Evolutionary conservation across 768 basidiomycete species (phyloP).

Genomic region (Russula sp.): DNA sequence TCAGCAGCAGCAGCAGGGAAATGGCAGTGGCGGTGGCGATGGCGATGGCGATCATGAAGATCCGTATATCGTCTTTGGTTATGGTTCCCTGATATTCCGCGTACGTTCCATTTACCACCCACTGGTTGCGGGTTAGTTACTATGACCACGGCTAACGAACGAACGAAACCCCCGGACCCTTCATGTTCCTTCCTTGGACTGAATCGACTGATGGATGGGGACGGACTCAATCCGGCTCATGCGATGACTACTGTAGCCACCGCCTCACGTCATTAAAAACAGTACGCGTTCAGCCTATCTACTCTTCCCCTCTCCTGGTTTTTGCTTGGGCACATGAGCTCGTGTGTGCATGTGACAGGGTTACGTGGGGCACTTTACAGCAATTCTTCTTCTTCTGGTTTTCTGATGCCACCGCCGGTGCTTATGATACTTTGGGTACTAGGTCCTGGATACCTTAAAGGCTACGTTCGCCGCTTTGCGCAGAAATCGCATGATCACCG

Average conservation of each 20-base stretch:
- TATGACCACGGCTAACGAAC: not conserved
- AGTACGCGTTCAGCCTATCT: slow-evolving; percentile 42
- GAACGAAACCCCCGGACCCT: not conserved
- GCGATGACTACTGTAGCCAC: slow-evolving; percentile 51
- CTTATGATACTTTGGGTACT: not conserved
- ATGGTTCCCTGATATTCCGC: slow-evolving; percentile 92
- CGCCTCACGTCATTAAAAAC: slow-evolving; percentile 70
- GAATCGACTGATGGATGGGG: too few species aligned
- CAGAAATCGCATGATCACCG: slow-evolving; percentile 92
- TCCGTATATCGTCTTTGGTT: slow-evolving; percentile 80
- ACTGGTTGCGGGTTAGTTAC: too few species aligned
- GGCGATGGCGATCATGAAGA: not conserved
- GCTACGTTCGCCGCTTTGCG: slow-evolving; percentile 86
- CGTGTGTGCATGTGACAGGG: too few species aligned
- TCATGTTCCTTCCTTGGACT: too few species aligned
- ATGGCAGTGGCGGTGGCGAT: too few species aligned
- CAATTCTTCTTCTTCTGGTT: not conserved
- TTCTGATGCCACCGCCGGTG: too few species aligned
- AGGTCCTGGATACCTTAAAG: slow-evolving; percentile 85
- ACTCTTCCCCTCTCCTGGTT: not conserved
- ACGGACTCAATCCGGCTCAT: too few species aligned
- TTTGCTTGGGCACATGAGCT: too few species aligned
- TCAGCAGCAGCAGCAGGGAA: too few species aligned
- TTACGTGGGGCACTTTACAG: too few species aligned
- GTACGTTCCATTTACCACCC: slow-evolving; percentile 39